Evolutionary conservation across 768 basidiomycete species (phyloP).

Genomic region (Inosperma sp.): DNA sequence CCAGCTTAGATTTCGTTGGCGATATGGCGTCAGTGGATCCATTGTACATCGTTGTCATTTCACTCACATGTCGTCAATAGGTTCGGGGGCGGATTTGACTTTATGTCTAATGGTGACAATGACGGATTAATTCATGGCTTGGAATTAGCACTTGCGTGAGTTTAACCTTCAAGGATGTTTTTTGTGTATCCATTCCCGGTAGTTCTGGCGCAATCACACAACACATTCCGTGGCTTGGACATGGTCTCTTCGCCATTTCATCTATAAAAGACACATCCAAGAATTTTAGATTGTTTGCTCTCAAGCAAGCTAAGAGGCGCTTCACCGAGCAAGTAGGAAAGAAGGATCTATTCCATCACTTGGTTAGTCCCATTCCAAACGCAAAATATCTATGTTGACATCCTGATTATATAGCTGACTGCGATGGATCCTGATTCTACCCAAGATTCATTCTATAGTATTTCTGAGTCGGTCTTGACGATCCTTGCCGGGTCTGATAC

Average conservation of each 20-base stretch:
- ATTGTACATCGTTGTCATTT: not conserved
- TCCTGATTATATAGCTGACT: slow-evolving; percentile 1
- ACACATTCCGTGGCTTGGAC: slow-evolving; percentile 24
- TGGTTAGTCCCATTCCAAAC: slow-evolving; percentile 19
- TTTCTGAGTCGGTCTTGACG: slow-evolving; percentile 23
- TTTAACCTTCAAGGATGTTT: slow-evolving; percentile 8
- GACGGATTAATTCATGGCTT: slow-evolving; percentile 13
- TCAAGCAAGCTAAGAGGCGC: slow-evolving; percentile 20
- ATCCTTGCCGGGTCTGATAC: slow-evolving; percentile 35
- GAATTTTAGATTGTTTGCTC: slow-evolving; percentile 14
- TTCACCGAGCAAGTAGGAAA: slow-evolving; percentile 10
- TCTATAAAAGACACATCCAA: slow-evolving; percentile 11
- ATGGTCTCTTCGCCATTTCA: slow-evolving; percentile 12
- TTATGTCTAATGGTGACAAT: slow-evolving; percentile 31
- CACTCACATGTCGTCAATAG: slow-evolving; percentile 14
- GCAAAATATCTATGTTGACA: not conserved
- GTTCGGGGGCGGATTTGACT: slow-evolving; percentile 29
- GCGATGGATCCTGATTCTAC: slow-evolving; percentile 15
- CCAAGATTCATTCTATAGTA: slow-evolving; percentile 14
- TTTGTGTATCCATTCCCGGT: not conserved
- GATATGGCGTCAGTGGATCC: slow-evolving; percentile 33
- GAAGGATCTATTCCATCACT: slow-evolving; percentile 29
- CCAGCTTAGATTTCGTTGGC: slow-evolving; percentile 36
- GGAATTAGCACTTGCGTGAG: slow-evolving; percentile 22
- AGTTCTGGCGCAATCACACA: slow-evolving; percentile 21